Conservation (phyloP, 2,329 filamentous ascomycete species). For the Epichloe coenophiala region DNA sequence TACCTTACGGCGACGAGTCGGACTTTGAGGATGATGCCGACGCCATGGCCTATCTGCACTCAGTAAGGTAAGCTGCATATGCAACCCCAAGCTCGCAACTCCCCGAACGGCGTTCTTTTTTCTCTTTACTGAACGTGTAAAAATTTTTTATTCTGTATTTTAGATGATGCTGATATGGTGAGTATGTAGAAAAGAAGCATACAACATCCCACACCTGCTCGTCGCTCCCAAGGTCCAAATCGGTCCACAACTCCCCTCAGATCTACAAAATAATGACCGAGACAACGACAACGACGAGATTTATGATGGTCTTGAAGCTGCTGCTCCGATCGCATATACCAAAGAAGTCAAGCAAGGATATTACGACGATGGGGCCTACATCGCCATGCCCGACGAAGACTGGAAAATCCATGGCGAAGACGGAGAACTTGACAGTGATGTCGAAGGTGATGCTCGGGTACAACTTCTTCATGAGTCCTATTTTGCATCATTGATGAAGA, state of each 20-base stretch:
- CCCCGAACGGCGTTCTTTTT: not conserved
- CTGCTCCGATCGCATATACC: slow-evolving; percentile 27
- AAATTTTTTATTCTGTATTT: not conserved
- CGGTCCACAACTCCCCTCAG: slow-evolving; percentile 36
- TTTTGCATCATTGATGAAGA: slow-evolving; percentile 48
- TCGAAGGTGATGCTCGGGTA: slow-evolving; percentile 14
- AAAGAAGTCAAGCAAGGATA: slow-evolving; percentile 46
- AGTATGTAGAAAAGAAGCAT: slow-evolving; percentile 59
- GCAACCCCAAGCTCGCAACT: not conserved
- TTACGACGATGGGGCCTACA: slow-evolving; percentile 70
- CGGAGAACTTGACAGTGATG: slow-evolving; percentile 10
- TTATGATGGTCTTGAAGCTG: slow-evolving; percentile 17
- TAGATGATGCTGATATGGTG: slow-evolving; percentile 34
- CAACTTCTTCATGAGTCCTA: slow-evolving; percentile 48
- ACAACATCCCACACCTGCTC: slow-evolving; percentile 56
- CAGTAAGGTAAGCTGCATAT: slow-evolving; percentile 47
- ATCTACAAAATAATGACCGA: slow-evolving; percentile 15
- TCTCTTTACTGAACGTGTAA: slow-evolving; percentile 2
- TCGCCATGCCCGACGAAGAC: slow-evolving; percentile 38
- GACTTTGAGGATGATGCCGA: slow-evolving; percentile 56
- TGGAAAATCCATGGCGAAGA: slow-evolving; percentile 16
- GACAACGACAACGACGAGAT: slow-evolving; percentile 19
- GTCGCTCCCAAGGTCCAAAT: slow-evolving; percentile 44
- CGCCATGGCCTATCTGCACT: slow-evolving; percentile 55
- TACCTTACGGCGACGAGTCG: slow-evolving; percentile 39